Conservation (phyloP, 1,284 basidiomycete species). For the Tremellales sp. region DNA sequence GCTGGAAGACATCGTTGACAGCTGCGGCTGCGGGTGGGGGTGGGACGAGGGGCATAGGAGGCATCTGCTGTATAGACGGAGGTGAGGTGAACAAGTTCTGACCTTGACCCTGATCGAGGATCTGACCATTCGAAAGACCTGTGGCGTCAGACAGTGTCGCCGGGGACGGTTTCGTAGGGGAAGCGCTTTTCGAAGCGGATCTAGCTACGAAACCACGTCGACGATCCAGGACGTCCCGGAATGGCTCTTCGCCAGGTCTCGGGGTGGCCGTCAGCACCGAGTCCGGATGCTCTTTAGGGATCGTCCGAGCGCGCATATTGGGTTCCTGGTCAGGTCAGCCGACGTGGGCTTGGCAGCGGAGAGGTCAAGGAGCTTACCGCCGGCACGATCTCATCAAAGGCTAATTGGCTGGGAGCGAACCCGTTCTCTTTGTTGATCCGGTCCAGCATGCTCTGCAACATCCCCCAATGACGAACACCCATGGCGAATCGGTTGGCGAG, state of each 20-base stretch:
- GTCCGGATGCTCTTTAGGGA: background rate
- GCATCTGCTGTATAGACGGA: background rate
- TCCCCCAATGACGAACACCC: conserved; percentile 22
- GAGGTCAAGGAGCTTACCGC: background rate
- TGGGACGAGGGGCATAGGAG: too few species aligned
- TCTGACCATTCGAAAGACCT: background rate
- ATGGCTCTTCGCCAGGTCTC: background rate
- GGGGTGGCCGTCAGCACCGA: background rate
- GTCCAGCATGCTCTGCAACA: conserved; percentile 24
- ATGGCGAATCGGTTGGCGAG: conserved; percentile 22
- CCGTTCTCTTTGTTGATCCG: conserved; percentile 16
- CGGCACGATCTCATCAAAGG: background rate
- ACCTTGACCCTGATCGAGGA: background rate
- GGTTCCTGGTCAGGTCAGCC: background rate
- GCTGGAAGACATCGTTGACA: background rate
- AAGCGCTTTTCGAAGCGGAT: background rate
- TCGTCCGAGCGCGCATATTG: background rate
- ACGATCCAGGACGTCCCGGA: background rate
- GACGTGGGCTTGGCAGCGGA: background rate
- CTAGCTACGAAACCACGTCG: background rate
- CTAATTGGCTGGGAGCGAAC: conserved; percentile 6
- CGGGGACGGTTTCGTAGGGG: background rate
- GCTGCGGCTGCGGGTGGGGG: background rate
- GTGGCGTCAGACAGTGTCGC: background rate
- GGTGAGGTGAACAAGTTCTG: background rate